phyloP scores from a whole-genome alignment of 192 early-diverging fungal species.

The Backusella australiensis region DNA sequence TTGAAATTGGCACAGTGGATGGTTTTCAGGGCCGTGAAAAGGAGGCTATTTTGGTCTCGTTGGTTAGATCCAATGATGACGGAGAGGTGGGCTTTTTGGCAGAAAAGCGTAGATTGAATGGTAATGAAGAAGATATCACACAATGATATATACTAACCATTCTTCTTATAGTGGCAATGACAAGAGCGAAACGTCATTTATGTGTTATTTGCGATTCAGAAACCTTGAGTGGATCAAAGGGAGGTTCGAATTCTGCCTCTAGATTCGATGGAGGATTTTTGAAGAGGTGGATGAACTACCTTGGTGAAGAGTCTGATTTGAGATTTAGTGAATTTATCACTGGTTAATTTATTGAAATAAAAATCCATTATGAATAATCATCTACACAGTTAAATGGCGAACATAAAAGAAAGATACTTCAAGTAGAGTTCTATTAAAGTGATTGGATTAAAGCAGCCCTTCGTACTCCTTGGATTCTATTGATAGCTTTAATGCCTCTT shows the following conservation, averaged over 20 bases:
- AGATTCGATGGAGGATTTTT: slow-evolving; percentile 48
- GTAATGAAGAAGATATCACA: not conserved
- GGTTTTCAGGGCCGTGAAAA: slow-evolving; percentile 93
- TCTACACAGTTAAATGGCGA: too few species aligned
- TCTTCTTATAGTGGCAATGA: slow-evolving; percentile 69
- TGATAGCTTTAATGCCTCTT: too few species aligned
- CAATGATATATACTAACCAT: too few species aligned
- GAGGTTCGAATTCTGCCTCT: slow-evolving; percentile 10
- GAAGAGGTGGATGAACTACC: slow-evolving; percentile 46
- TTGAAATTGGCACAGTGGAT: slow-evolving; percentile 86
- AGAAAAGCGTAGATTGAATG: slow-evolving; percentile 83
- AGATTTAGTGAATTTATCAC: slow-evolving; percentile 38
- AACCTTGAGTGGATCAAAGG: slow-evolving; percentile 43
- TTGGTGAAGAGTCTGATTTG: slow-evolving; percentile 47
- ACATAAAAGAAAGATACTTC: too few species aligned
- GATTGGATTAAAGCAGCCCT: too few species aligned
- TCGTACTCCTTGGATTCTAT: too few species aligned
- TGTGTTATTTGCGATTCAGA: slow-evolving; percentile 80
- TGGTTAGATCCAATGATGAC: slow-evolving; percentile 78
- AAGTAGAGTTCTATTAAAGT: too few species aligned
- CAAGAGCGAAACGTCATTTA: slow-evolving; percentile 80
- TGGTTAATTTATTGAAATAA: not conserved
- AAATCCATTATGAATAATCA: too few species aligned
- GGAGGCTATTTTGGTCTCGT: slow-evolving; percentile 76
- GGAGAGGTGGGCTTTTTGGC: slow-evolving; percentile 82